Conservation (phyloP, 148 eudicot species). For the Amaranthus palmeri region DNA sequence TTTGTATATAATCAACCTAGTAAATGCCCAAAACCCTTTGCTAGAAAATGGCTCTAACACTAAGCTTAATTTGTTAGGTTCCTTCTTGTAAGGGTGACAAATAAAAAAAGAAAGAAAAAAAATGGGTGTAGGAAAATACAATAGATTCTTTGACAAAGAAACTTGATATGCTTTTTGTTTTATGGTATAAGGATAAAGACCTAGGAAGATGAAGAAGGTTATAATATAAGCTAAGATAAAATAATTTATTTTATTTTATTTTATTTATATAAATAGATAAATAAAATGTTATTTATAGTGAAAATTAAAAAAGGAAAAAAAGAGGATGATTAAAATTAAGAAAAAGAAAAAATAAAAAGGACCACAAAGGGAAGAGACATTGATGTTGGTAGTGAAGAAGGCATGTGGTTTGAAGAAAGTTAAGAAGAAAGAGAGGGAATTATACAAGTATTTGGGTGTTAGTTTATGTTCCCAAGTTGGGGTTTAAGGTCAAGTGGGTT, state of each 20-base stretch:
- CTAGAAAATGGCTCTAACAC: too few relatives aligned
- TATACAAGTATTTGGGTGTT: conserved; percentile 12
- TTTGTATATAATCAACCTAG: not conserved
- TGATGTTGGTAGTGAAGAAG: conserved; percentile 48
- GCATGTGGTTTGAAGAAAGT: conserved; percentile 42
- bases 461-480: conserved; percentile 34
- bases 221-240: conserved; percentile 5
- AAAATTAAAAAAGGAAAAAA: conserved; percentile 1
- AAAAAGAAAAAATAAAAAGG: conserved; percentile 6
- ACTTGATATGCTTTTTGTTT: too few relatives aligned
- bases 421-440: conserved; percentile 15
- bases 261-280: too few relatives aligned
- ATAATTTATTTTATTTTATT: not conserved
- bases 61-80: not conserved
- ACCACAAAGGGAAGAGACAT: conserved; percentile 28
- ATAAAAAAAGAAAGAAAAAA: not conserved
- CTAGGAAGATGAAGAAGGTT: conserved; percentile 11
- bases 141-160: not conserved
- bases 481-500: conserved; percentile 43
- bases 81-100: conserved; percentile 6
- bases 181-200: too few relatives aligned
- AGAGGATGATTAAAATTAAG: not conserved
- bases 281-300: too few relatives aligned
- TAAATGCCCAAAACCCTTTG: not conserved
- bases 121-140: not conserved